phyloP scores from a whole-genome alignment of 2,329 filamentous ascomycete species.

The Chrysoporthe deuterocubensis region DNA sequence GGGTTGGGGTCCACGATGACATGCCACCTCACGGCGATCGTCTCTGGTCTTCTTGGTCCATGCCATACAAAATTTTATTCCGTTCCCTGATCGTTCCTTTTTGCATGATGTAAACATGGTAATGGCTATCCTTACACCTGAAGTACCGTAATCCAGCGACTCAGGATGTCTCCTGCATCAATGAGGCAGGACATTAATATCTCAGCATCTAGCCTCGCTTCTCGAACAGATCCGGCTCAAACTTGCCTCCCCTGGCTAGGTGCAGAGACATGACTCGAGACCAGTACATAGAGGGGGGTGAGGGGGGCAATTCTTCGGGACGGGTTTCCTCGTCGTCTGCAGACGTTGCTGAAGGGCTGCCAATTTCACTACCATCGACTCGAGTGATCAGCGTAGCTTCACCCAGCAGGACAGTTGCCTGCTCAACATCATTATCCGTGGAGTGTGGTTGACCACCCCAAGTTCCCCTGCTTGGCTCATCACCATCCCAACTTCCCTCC shows the following conservation, averaged over 20 bases:
- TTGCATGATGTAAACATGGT: no score
- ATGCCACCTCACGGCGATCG: no score
- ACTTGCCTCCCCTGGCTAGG: background rate
- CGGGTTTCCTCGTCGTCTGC: background rate
- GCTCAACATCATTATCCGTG: background rate
- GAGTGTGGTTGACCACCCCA: background rate
- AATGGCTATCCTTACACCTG: background rate
- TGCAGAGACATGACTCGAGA: constrained; percentile 13
- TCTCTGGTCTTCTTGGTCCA: no score
- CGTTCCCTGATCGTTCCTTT: no score
- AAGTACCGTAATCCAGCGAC: background rate
- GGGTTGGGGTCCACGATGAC: no score
- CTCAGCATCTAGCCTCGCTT: background rate
- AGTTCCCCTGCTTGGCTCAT: background rate
- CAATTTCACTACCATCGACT: background rate
- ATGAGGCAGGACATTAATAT: background rate
- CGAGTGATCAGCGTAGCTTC: background rate
- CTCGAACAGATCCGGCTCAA: background rate
- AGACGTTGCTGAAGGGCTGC: background rate
- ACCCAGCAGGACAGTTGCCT: background rate
- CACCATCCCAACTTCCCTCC: background rate
- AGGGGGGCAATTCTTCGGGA: background rate
- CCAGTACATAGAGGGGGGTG: constrained; percentile 11
- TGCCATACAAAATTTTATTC: no score
- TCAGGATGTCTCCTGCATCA: background rate